Evolutionary conservation across 108 stramenopile genomes (phyloP), one percentile per base, ranked within the genome.

Genomic region (Cyclostephanos tholiformis): DNA sequence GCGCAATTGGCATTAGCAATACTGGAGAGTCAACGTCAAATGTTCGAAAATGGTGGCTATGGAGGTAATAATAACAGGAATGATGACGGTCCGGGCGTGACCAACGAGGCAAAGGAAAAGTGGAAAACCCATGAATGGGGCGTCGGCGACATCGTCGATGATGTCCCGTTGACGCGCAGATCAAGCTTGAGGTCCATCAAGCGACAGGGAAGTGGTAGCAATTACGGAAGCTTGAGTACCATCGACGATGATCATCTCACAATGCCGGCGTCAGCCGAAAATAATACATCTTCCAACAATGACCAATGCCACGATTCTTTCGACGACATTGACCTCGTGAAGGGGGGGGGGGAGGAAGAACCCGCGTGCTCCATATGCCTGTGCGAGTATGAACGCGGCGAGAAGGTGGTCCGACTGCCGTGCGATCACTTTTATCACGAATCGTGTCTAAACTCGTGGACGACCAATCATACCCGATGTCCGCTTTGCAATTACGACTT

Each of bases 1-100:
- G 90, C 92, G 2, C 94, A 95, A 78, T 74, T 95, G 71, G 94
- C 94, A n/a, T 52, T 95, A 69, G 94, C 94, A 48, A 95, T 95
- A 62, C 84, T 95, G 73, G 88, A 95, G 61, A 89, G 88, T 14
- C 91, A 93, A 49, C 82, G 91, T 12, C 89, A 93, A 79, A 84
- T 91, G 89, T 88, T 93, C 80, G 84, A 92, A 71, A 85, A 82
- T 61, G 94, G 94, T 53, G 94, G 90, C 1, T 92, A 82, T 63
- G 89, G 89, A 10, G 82, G 87, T 53, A 87, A 87, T 23, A 89
- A 89, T 75, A 77, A 85, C 30, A 62, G 26, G n/a, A 49, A 76
- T 52, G 22, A 38, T 9, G 74, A 78, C n/a, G 72, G 67, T 13
- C 51, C 61, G 55, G 94, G 94, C 63, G 91, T 95, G 27, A 86